Conservation (phyloP, 805 yeast genomes). For the Candida parachauliodes region DNA sequence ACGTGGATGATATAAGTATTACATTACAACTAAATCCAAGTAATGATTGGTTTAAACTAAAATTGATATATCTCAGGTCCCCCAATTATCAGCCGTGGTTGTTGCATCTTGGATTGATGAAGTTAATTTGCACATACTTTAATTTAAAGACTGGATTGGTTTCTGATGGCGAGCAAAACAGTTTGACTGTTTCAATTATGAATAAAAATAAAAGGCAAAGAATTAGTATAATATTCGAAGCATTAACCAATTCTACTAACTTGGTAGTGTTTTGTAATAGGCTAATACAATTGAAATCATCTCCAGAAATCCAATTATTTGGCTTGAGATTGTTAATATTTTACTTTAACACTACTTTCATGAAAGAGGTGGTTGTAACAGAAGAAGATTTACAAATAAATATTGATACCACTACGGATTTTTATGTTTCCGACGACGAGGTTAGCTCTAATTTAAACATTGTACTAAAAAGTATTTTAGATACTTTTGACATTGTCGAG, state of each 20-base stretch:
- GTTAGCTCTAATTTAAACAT: conserved; percentile 9
- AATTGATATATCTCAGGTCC: conserved; percentile 19
- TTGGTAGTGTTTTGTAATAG: conserved; percentile 21
- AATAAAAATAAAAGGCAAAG: conserved; percentile 24
- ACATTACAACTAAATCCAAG: neutral
- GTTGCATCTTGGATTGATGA: conserved; percentile 28
- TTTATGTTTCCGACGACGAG: conserved; percentile 8
- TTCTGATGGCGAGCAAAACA: neutral
- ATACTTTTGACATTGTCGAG: conserved; percentile 19
- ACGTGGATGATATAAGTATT: conserved; percentile 7
- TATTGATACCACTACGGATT: conserved; percentile 7
- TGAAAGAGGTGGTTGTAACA: neutral
- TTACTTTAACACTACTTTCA: conserved; percentile 6
- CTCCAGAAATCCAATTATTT: conserved; percentile 12
- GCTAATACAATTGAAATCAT: conserved; percentile 16
- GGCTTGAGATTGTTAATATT: conserved; percentile 18
- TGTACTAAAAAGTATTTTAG: conserved; percentile 15
- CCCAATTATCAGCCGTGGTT: conserved; percentile 37
- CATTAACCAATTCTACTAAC: conserved; percentile 17
- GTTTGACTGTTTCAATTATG: conserved; percentile 7
- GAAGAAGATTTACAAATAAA: neutral
- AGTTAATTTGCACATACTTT: conserved; percentile 29
- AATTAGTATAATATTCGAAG: conserved; percentile 16
- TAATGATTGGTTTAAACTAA: conserved; percentile 23
- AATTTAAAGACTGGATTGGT: conserved; percentile 13